Percentiles rank a stretch among this genome's conserved stretches.
Evolutionary conservation across 306 rosid genomes (phyloP).

Genomic region (Citrullus colocynthis): DNA sequence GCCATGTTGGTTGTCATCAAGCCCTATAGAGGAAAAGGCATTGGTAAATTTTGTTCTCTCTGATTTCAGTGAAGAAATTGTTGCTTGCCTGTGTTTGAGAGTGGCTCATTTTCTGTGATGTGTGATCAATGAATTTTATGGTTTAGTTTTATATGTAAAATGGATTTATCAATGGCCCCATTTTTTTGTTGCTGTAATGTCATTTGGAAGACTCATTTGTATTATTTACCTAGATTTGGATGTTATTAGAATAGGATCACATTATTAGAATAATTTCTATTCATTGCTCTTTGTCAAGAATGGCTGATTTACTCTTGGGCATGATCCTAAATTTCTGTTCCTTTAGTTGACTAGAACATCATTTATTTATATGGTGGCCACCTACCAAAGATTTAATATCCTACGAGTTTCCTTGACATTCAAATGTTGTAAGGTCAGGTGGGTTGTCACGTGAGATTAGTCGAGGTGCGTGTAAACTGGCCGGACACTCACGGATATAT

Average conservation of each 20-base stretch:
- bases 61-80: neutral
- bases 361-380: neutral
- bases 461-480: no score
- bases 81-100: neutral
- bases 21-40: conserved; percentile 83
- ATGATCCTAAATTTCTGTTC: neutral
- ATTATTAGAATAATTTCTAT: neutral
- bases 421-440: no score
- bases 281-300: neutral
- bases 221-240: neutral
- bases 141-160: neutral
- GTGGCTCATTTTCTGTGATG: neutral
- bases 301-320: neutral
- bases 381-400: no score
- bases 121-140: neutral
- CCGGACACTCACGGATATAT: no score
- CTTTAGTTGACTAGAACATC: neutral
- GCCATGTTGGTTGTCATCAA: conserved; percentile 93
- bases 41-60: conserved; percentile 29
- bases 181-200: neutral
- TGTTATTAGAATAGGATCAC: neutral
- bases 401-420: no score
- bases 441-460: no score
- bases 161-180: neutral
- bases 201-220: neutral